These are phyloP conservation scores for Leucosporidium scottii DNA, from an alignment of 768 basidiomycete genomes.

Conservation along the genomic window DNA sequence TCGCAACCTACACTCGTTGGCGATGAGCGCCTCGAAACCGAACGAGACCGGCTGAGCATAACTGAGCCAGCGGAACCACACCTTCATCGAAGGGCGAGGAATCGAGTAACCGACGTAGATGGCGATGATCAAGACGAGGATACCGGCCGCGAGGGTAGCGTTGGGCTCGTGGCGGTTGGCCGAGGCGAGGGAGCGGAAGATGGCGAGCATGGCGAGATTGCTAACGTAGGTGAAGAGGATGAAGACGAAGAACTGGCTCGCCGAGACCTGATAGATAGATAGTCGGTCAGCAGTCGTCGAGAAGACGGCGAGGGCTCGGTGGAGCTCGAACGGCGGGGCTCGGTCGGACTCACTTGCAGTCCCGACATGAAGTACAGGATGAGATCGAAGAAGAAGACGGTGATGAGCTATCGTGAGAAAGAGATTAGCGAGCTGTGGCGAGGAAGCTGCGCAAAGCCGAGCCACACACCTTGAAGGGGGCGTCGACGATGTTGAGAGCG, in stretches of 20 bases:
- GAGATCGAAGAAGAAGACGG: conserved; percentile 31
- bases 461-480: conserved; percentile 41
- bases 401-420: not conserved
- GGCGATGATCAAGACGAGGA: conserved; percentile 38
- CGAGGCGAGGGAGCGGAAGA: conserved; percentile 34
- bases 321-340: conserved; percentile 13
- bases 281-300: conserved; percentile 30
- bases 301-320: not conserved
- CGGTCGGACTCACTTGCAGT: not conserved
- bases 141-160: conserved; percentile 24
- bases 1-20: conserved; percentile 21
- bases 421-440: conserved; percentile 3
- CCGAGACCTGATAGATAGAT: conserved; percentile 47
- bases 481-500: conserved; percentile 39
- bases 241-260: conserved; percentile 47
- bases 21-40: conserved; percentile 29
- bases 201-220: conserved; percentile 42
- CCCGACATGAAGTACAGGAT: conserved; percentile 26
- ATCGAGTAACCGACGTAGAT: conserved; percentile 43
- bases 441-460: too few species aligned
- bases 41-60: conserved; percentile 44
- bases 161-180: conserved; percentile 26
- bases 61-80: conserved; percentile 45
- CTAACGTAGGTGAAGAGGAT: conserved; percentile 44
- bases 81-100: conserved; percentile 42